Base-by-base conservation (phyloP, 352 stramenopile species). In the Elongisporangium senticosum region DNA sequence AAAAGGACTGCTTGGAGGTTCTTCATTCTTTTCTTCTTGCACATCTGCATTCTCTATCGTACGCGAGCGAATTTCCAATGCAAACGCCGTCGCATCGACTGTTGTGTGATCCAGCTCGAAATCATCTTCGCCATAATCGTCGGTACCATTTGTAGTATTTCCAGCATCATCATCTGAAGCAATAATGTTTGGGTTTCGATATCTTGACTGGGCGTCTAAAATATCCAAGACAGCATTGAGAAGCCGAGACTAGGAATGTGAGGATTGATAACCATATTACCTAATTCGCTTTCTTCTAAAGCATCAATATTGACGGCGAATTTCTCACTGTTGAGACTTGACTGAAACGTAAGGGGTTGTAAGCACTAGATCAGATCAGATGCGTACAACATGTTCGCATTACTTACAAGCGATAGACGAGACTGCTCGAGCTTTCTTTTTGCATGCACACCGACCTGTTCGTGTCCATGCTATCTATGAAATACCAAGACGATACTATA, bases 321-420 rank as follows among this genome's bases (percentile, higher is more conserved):
- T 17, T 87, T 89, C 15, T 89, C 82, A 55, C 79, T 91, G 28
- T 89, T 84, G 26, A 84, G 63, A 59, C 79, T 90, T 2, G 82
- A 88, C 78, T 89, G 53, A 15, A 54, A 28, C n/a, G 2, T 26
- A 20, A 17, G 22, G 0, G 4, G 33, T 11, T 8, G 21, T 22
- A 22, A 20, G 15, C 33, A 24, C 4, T 19, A 58, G 13, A 52
- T 26, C n/a, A n/a, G n/a, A 33, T 17, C 4, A 20, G 58, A 33
- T 21, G 51, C 20, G 4, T 22, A 51, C 26, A 21, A n/a, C 28
- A 50, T 33, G 33, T 10, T 28, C 13, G 22, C 49, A 28, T 7
- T 50, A 63, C 64, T 37, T 66, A 89, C 81, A 39, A 87, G 28
- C 14, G 79, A 89, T 2, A 89, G 49, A 1, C 75, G 63, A 10